A percentile compares a stretch with the other conserved stretches of the same genome.
Evolutionary conservation across 2,329 filamentous ascomycete species (phyloP).

Genomic region (Didymella keratinophila): DNA sequence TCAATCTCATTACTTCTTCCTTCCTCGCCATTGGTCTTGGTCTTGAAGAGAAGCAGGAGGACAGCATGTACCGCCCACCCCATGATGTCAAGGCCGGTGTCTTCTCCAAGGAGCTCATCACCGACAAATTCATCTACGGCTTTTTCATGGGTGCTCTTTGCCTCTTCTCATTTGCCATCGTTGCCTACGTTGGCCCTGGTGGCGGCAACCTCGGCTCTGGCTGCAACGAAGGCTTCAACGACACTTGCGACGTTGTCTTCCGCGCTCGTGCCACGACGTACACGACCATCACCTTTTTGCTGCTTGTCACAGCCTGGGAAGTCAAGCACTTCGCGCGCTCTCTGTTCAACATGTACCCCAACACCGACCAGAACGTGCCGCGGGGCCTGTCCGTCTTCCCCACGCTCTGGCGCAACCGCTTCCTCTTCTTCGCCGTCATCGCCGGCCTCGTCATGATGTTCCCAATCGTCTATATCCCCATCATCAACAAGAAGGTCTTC

Average conservation of each 20-base stretch:
- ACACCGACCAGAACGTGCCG: conserved; percentile 29
- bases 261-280: conserved; percentile 57
- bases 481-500: conserved; percentile 57
- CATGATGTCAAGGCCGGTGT: conserved; percentile 54
- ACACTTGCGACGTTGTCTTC: conserved; percentile 54
- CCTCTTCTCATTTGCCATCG: conserved; percentile 55
- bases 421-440: conserved; percentile 55
- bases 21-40: conserved; percentile 58
- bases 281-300: conserved; percentile 54
- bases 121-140: conserved; percentile 59
- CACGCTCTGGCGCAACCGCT: conserved; percentile 53
- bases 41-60: conserved; percentile 55
- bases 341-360: conserved; percentile 57
- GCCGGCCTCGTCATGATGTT: conserved; percentile 54
- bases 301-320: conserved; percentile 59
- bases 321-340: conserved; percentile 56
- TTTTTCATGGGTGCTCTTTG: conserved; percentile 56
- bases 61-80: conserved; percentile 58
- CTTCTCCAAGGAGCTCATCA: conserved; percentile 57
- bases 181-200: conserved; percentile 54
- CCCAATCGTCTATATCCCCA: conserved; percentile 56
- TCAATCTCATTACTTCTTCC: conserved; percentile 58
- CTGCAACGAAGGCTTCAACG: conserved; percentile 56
- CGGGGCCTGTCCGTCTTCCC: conserved; percentile 48
- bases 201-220: conserved; percentile 54